phyloP scores from a whole-genome alignment of 2,329 filamentous ascomycete species.

The Ophiostoma sp. region DNA sequence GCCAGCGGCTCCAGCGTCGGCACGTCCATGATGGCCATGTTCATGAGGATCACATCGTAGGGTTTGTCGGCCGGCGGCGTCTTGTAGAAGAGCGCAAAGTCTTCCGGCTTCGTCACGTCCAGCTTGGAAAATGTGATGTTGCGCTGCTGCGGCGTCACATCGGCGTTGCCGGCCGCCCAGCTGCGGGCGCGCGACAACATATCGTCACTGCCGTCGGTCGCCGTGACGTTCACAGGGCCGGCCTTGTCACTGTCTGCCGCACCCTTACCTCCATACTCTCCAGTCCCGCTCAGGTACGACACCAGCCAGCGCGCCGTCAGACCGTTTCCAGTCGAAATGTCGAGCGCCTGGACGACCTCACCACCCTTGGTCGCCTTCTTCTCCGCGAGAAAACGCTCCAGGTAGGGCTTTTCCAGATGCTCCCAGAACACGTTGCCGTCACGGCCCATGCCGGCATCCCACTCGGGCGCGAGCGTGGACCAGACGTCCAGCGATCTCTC shows the following conservation, averaged over 20 bases:
- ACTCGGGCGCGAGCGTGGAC: constrained; percentile 45
- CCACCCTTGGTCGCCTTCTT: constrained; percentile 25
- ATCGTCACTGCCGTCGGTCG: constrained; percentile 45
- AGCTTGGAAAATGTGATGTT: constrained; percentile 39
- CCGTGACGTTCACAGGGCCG: constrained; percentile 42
- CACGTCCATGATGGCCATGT: constrained; percentile 54
- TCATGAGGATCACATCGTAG: constrained; percentile 49
- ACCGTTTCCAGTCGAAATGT: constrained; percentile 53
- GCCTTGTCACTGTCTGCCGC: background rate
- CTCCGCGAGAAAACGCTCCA: constrained; percentile 39
- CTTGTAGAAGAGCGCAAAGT: constrained; percentile 32
- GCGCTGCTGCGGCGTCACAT: constrained; percentile 21
- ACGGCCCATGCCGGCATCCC: constrained; percentile 44
- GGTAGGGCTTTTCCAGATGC: constrained; percentile 44
- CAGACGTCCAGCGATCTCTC: constrained; percentile 38
- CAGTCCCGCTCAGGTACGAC: constrained; percentile 22
- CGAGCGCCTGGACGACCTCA: constrained; percentile 41
- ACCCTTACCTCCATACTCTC: background rate
- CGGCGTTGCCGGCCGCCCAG: background rate
- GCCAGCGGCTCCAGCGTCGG: constrained; percentile 46
- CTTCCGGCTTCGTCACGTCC: constrained; percentile 42
- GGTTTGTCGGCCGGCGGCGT: background rate
- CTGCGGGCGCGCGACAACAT: constrained; percentile 44
- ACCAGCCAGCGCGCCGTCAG: constrained; percentile 49
- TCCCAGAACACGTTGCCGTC: constrained; percentile 49